Percentiles rank a stretch among this genome's conserved stretches.
These are phyloP conservation scores for Amanita subjunquillea DNA, from an alignment of 768 basidiomycete genomes.

Conservation along the genomic window DNA sequence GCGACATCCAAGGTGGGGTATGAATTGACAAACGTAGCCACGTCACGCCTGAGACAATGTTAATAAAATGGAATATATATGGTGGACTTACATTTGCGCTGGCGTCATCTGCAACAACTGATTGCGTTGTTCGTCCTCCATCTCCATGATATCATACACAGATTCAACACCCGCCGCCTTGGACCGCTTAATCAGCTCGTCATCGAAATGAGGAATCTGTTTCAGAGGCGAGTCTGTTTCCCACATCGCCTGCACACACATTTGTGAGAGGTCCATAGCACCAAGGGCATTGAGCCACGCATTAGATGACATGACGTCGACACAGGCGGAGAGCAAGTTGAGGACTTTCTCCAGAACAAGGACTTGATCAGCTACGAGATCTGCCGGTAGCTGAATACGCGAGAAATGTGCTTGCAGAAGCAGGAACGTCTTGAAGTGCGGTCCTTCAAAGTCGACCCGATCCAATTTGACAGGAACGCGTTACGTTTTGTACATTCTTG, in stretches of 20 bases:
- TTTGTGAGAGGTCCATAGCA: slow-evolving; percentile 97
- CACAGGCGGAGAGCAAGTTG: slow-evolving; percentile 86
- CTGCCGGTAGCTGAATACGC: slow-evolving; percentile 83
- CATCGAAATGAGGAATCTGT: slow-evolving; percentile 94
- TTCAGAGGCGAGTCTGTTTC: slow-evolving; percentile 92
- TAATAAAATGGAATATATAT: slow-evolving; percentile 6
- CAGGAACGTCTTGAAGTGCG: slow-evolving; percentile 97
- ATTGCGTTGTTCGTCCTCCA: slow-evolving; percentile 88
- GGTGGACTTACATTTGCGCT: slow-evolving; percentile 70
- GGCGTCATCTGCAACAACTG: slow-evolving; percentile 77
- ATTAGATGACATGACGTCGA: slow-evolving; percentile 97
- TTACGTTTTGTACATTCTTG: slow-evolving; percentile 19
- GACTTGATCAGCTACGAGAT: slow-evolving; percentile 86
- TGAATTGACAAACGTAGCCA: slow-evolving; percentile 92
- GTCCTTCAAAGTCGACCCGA: slow-evolving; percentile 74
- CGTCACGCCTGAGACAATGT: slow-evolving; percentile 61
- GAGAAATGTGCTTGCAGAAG: slow-evolving; percentile 96
- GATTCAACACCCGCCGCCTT: slow-evolving; percentile 73
- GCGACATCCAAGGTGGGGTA: slow-evolving; percentile 92
- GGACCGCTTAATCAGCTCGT: slow-evolving; percentile 83
- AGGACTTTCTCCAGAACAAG: slow-evolving; percentile 85
- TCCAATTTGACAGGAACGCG: slow-evolving; percentile 95
- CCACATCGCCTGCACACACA: slow-evolving; percentile 98
- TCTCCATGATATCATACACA: slow-evolving; percentile 97
- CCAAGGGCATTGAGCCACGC: slow-evolving; percentile 90